These are phyloP conservation scores for Nicotiana obtusifolia DNA, from an alignment of 257 asterid genomes.

Conservation along the genomic window DNA sequence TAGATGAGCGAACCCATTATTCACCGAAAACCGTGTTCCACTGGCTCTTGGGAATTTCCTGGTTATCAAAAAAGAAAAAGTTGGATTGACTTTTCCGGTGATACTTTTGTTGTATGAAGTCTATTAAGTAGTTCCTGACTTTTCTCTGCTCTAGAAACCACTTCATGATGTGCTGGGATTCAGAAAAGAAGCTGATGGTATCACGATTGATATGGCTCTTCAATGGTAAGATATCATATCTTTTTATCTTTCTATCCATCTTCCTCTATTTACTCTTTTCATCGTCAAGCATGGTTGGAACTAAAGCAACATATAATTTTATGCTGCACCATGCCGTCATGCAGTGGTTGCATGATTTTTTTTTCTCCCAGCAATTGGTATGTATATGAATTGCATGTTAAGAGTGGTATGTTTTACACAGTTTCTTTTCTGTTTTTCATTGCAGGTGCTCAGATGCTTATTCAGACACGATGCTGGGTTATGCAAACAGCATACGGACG, in stretches of 20 bases:
- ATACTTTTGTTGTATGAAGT: background rate
- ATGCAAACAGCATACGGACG: constrained; percentile 96
- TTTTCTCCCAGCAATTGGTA: background rate
- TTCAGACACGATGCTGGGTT: constrained; percentile 86
- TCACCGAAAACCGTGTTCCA: background rate
- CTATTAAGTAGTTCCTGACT: constrained; percentile 19
- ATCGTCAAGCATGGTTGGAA: background rate
- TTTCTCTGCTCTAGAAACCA: constrained; percentile 60
- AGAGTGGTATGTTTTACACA: constrained; percentile 8
- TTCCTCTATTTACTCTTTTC: background rate
- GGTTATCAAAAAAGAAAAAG: background rate
- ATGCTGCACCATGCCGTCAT: background rate
- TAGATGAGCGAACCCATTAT: background rate
- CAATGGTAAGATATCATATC: constrained; percentile 61
- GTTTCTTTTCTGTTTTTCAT: constrained; percentile 9
- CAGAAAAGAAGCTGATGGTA: constrained; percentile 68
- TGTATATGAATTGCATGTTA: background rate
- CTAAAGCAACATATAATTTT: background rate
- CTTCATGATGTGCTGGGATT: constrained; percentile 85
- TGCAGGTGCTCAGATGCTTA: constrained; percentile 94
- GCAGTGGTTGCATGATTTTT: background rate
- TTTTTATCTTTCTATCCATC: constrained; percentile 7
- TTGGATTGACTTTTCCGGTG: background rate
- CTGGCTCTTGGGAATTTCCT: background rate
- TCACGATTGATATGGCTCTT: constrained; percentile 69